Base-by-base conservation (phyloP, 1,139 yeast species). In the Saccharomyces hybrid region DNA sequence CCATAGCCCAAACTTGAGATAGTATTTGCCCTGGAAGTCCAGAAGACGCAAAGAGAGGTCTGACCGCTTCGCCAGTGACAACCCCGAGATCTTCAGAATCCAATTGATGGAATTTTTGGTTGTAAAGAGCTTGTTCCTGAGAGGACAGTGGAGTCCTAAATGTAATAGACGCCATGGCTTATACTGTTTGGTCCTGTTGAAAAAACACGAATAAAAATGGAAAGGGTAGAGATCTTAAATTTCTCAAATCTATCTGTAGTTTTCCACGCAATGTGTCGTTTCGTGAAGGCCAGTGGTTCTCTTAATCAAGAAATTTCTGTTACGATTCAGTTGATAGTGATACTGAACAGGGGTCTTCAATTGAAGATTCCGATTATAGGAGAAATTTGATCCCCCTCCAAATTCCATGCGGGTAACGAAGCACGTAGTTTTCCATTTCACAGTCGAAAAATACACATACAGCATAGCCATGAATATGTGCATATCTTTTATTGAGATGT, bases 1-100 rank as follows among this genome's bases (percentile, higher is more conserved):
- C 91, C 50, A 87, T 70, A 69, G 88, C 95, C 99, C 99, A 95
- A 58, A 95, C 85, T 70, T 90, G 95, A 3, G 97, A 96, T 52
- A 93, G 75, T 42, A 81, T 75, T 19, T 83, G 77, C 2, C 95
- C 86, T 6, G 95, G 84, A 54, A 93, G 78, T 0, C 96, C 95
- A 2, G 96, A 85, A 58, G 87, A 86, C 64, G 91, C 96, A 62
- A 95, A 84, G 4, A 95, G 78, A 8, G 88, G 77, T 61, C 95
- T 80, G n/a, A 96, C 91, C 53, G 85, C 83, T 48, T 87, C 95
- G 32, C 99, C 99, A 7, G 97, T 88, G 57, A 93, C 86, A 49
- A 86, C 78, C 2, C 96, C 96, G 50, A 86, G 74, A 50, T 80
- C 79, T 62, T 88, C 95, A 1, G 85, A 80, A 70, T 93, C 99